phyloP scores from a whole-genome alignment of 1,284 basidiomycete species.

The Ustilago hordei region DNA sequence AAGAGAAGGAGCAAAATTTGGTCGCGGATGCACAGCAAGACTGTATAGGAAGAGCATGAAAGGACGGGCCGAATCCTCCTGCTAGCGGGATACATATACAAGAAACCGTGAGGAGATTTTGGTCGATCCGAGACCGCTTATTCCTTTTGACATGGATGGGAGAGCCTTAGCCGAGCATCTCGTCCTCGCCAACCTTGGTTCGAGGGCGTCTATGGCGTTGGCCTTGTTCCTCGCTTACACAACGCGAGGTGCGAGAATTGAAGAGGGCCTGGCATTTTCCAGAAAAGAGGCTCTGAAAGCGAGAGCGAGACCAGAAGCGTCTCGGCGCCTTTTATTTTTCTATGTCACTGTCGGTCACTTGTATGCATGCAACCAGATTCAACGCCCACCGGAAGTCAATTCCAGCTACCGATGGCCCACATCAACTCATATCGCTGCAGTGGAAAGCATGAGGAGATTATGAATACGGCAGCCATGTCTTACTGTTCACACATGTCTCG shows the following conservation, averaged over 20 bases:
- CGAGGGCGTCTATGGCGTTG: neutral
- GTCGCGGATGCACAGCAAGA: neutral
- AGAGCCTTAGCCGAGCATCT: neutral
- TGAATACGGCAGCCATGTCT: neutral
- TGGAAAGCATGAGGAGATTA: too few species aligned
- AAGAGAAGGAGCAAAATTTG: neutral
- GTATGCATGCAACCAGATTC: neutral
- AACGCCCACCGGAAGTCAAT: neutral
- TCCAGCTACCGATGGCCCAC: neutral
- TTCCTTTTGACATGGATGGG: neutral
- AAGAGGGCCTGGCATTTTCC: neutral
- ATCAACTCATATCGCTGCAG: neutral
- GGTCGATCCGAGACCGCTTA: neutral
- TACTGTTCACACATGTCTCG: neutral
- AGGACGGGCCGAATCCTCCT: neutral
- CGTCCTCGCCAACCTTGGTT: neutral
- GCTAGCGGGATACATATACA: conserved; percentile 3
- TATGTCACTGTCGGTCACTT: conserved; percentile 1
- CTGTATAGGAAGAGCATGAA: neutral
- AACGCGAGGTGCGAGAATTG: neutral
- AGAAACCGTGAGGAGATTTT: conserved; percentile 5
- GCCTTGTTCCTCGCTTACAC: neutral
- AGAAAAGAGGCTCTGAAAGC: neutral
- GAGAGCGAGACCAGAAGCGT: neutral
- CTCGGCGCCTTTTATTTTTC: neutral